Conservation (phyloP, 1,284 basidiomycete species). For the Leccinum subrobustum region DNA sequence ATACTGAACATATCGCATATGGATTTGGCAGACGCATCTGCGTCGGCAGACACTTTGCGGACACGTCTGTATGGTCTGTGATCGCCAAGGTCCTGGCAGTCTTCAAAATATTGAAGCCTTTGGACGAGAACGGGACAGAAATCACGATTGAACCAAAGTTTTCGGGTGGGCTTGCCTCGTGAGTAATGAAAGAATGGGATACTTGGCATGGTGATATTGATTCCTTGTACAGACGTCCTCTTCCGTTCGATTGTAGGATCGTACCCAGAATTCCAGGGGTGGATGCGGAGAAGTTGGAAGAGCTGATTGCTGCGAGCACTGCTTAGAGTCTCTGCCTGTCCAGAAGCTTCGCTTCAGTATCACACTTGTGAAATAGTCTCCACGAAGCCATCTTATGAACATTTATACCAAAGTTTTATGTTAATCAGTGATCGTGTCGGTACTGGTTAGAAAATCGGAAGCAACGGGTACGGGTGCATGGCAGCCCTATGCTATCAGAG, state of each 20-base stretch:
- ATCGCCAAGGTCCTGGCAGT: slow-evolving; percentile 14
- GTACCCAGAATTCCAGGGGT: slow-evolving; percentile 14
- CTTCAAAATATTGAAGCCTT: slow-evolving; percentile 11
- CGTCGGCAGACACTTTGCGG: slow-evolving; percentile 12
- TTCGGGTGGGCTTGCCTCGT: slow-evolving; percentile 13
- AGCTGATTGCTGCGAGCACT: slow-evolving; percentile 8
- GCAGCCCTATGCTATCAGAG: too few relatives aligned
- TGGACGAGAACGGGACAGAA: slow-evolving; percentile 2
- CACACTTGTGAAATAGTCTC: neutral
- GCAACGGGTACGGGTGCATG: too few relatives aligned
- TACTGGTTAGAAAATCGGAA: too few relatives aligned
- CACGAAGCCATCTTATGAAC: neutral
- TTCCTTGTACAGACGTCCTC: slow-evolving; percentile 10
- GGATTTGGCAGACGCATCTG: slow-evolving; percentile 16
- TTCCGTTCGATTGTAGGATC: slow-evolving; percentile 20
- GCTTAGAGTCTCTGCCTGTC: neutral
- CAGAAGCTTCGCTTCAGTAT: neutral
- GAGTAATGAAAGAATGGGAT: neutral
- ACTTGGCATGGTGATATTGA: neutral
- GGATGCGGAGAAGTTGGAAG: slow-evolving; percentile 8
- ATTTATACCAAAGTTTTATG: neutral
- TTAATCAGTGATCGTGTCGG: too few relatives aligned
- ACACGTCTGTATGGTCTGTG: slow-evolving; percentile 18
- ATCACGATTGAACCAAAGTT: slow-evolving; percentile 11
- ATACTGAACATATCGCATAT: slow-evolving; percentile 16